Evolutionary conservation across 2,329 filamentous ascomycete species (phyloP), one percentile per base, ranked within the genome.

Genomic region (Xylariaceae sp.): DNA sequence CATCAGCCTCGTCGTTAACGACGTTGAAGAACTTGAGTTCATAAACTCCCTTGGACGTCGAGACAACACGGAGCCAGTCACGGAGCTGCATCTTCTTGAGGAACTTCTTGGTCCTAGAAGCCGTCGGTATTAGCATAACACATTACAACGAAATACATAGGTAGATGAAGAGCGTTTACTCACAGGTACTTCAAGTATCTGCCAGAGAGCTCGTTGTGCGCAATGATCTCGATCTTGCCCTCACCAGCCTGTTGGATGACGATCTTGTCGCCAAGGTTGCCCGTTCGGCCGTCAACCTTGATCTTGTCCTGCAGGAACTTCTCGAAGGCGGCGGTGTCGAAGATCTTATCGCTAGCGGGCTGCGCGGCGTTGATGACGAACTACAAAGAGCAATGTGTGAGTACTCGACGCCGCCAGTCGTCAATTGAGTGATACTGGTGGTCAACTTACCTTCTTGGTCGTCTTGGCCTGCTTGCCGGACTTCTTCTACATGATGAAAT

Each of bases 11-110:
- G 78, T 99, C 95, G 81, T 96, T 95, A 74, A 97, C 93, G 76
- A 99, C 93, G 86, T 99, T 99, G 92, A 96, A 99, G 93, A 99
- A 99, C 85, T 96, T 93, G 81, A 99, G 89, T 86, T 97, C 93
- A 85, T 99, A 99, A 68, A 97, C 93, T 77, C 95, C 93, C 84
- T 93, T 93, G 79, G 90, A 92, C 77, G 93, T 98, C 71, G 92
- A 96, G 75, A 99, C 95, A 72, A 99, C 93, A 74, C 95, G 93
- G 76, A 99, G 90, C 95, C 95, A 99, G 86, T 99, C 95, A 83
- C 95, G 91, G 78, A 99, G 91, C 88, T 98, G 93, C 86, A 97
- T 91, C 91, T 99, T 99, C 92, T 99, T 99, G 81, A 99, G 89
- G 89, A 96, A 99, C 88, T 99, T 99, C 91, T 99, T 99, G 79